Evolutionary conservation across 2,329 filamentous ascomycete genomes (phyloP), one percentile per base, ranked within the genome.

Genomic region (Fragosphaeria purpurea): DNA sequence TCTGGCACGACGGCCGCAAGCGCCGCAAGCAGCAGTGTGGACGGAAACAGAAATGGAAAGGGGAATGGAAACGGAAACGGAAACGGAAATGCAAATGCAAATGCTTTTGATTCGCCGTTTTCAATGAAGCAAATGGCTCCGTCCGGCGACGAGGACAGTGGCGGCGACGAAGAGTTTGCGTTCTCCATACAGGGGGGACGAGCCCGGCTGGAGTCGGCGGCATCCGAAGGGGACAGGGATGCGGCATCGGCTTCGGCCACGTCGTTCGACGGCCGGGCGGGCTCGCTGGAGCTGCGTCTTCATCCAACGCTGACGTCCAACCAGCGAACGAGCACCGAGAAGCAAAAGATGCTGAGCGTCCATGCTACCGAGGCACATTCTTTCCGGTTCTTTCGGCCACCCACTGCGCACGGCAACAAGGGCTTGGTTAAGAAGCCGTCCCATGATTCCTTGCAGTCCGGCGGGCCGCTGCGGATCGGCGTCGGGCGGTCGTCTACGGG

Each of bases 211-310:
- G 57, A 63, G 3, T 62, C 46, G 63, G 37, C 46, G 30, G 45
- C 42, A 8, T 50, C 51, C 41, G 74, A 76, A 53, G 73, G 69
- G 52, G 79, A 78, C 46, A 58, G 58, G 41, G 53, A 67, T 13
- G 68, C 73, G 9, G 52, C 46, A 4, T 57, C 59, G 41, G 53
- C 67, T 13, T 68, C 73, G 9, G 52, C 46, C 5, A 22, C 22
- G 3, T 66, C 69, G n/a, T 77, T 80, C 53, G 70, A 74, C 7
- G 82, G 78, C 5, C 79, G 82, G 10, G 76, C 85, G 7, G 85
- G 86, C 4, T 85, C 87, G 34, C 76, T 96, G 31, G 89, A 94
- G 63, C 74, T 89, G 49, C 82, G 91, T 38, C 74, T 97, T 41
- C 84, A 83, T 50, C 89, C 93, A 10, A 97, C 91, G 0, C 68